Evolutionary conservation across 2,329 filamentous ascomycete species (phyloP), one percentile per base, ranked within the genome.

Genomic region (Colletotrichum coccodes): DNA sequence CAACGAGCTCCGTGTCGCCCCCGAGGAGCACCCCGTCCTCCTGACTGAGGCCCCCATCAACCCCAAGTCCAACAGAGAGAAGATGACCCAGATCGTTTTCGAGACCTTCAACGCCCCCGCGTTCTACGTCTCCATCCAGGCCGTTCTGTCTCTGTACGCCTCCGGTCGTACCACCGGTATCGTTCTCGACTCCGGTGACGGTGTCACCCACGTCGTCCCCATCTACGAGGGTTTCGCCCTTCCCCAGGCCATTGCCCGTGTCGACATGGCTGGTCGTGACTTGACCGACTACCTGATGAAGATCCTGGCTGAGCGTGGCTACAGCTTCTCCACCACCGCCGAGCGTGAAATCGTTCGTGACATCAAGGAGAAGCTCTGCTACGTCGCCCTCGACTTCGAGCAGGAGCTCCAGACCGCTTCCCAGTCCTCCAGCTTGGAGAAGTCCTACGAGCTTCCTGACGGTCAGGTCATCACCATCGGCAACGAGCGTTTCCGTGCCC

Each of bases 301-400:
- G 94, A 98, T 99, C 81, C 88, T 99, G 80, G 96, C 96, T 79
- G 96, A 99, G 92, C 95, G 96, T 82, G 96, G 96, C 80, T 98
- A 99, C 90, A 94, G 94, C 79, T 99, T 99, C 93, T 98, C 95
- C 82, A 99, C 96, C 88, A 98, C 96, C 72, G 96, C 96, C 85
- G 96, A 99, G 90, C 96, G 96, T 86, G 96, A 98, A 97, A 99
- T 98, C 83, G 96, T 98, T 81, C 95, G 96, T 89, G 96, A 99
- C 85, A 98, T 99, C 90, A 99, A 99, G 93, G 96, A 99, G 93
- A 99, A 98, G 92, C 95, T 99, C 80, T 99, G 96, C 92, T 99
- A 99, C 88, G 96, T 98, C 82, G 96, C 96, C 76, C 93, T 99
- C 77, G 96, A 99, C 90, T 98, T 99, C 80, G 96, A 99, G 91